A percentile compares a stretch with the other conserved stretches of the same genome.
These are phyloP conservation scores for Aspergillus nanangensis DNA, from an alignment of 495 filamentous ascomycete genomes.

Conservation along the genomic window DNA sequence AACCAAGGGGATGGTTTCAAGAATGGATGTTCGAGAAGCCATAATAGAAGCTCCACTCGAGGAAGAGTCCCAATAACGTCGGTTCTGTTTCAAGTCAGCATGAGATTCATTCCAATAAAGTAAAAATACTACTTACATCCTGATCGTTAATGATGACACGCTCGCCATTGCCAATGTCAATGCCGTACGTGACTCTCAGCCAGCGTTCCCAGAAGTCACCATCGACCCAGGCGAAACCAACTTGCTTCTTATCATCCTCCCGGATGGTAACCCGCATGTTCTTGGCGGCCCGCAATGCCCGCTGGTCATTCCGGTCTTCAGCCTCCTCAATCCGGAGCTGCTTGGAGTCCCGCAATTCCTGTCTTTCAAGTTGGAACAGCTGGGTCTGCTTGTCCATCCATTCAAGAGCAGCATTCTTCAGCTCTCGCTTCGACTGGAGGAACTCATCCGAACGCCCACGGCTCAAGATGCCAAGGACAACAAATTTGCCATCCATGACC, in stretches of 20 bases:
- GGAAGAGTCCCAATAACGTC: constrained; percentile 91
- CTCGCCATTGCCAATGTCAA: constrained; percentile 80
- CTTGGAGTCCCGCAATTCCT: constrained; percentile 90
- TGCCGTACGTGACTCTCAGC: constrained; percentile 89
- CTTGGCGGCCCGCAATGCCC: constrained; percentile 83
- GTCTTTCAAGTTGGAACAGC: constrained; percentile 82
- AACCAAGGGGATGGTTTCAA: constrained; percentile 85
- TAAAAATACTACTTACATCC: constrained; percentile 63
- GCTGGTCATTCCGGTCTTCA: constrained; percentile 87
- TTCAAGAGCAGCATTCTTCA: constrained; percentile 91
- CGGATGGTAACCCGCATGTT: constrained; percentile 87
- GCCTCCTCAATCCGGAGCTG: constrained; percentile 94
- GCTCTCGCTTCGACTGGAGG: constrained; percentile 70
- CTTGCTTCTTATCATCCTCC: constrained; percentile 78
- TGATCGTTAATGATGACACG: constrained; percentile 96
- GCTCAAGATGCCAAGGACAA: constrained; percentile 86
- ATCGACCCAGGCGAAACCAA: constrained; percentile 98
- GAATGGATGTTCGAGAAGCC: constrained; percentile 86
- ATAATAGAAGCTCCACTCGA: constrained; percentile 83
- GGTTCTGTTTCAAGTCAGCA: constrained; percentile 57
- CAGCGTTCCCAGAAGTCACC: constrained; percentile 96
- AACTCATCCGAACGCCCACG: constrained; percentile 78
- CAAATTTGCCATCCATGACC: constrained; percentile 89
- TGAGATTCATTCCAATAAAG: constrained; percentile 4
- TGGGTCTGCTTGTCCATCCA: constrained; percentile 97